Conservation (phyloP, 2,329 filamentous ascomycete genomes). For the Cladobotryum mycophilum region DNA sequence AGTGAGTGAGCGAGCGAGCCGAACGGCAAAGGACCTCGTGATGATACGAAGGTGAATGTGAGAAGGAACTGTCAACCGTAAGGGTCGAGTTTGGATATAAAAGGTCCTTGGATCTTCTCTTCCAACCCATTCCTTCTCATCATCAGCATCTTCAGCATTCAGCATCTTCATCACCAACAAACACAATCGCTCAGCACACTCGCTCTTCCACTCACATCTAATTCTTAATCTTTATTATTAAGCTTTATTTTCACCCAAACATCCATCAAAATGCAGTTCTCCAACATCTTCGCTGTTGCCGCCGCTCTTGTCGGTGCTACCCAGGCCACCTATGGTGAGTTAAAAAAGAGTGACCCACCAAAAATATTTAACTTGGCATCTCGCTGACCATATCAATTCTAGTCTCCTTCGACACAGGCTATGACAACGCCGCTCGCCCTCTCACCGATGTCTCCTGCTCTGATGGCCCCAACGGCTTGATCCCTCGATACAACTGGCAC, state of each 20-base stretch:
- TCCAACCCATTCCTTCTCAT: not conserved
- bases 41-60: no score
- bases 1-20: no score
- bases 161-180: not conserved
- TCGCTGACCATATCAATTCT: constrained; percentile 13
- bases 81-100: not conserved
- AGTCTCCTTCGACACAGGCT: constrained; percentile 68
- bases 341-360: not conserved
- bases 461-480: constrained; percentile 61
- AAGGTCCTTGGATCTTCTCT: not conserved
- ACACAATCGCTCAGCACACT: not conserved
- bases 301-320: constrained; percentile 32
- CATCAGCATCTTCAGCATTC: constrained; percentile 2
- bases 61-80: not conserved
- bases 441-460: constrained; percentile 58
- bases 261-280: constrained; percentile 37
- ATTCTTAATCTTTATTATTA: not conserved
- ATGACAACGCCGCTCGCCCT: constrained; percentile 54
- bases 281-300: constrained; percentile 34
- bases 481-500: constrained; percentile 53
- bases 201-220: not conserved
- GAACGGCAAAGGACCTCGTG: no score
- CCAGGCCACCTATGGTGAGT: constrained; percentile 30
- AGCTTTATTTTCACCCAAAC: not conserved
- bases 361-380: not conserved